Evolutionary conservation across 805 yeast species (phyloP).

Genomic region (Candida wancherniae): DNA sequence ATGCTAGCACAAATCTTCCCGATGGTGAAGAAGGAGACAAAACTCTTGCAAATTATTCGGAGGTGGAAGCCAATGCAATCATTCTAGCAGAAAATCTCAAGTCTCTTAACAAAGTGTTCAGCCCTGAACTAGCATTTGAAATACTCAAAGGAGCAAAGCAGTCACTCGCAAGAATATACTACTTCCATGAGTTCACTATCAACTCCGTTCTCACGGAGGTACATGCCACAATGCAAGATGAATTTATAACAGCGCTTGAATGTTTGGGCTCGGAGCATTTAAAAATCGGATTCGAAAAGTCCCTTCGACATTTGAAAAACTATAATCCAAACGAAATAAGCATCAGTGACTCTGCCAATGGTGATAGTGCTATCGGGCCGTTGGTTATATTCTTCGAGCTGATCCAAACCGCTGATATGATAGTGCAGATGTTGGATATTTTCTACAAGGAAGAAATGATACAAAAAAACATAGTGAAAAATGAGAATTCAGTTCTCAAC

Average conservation of each 20-base stretch:
- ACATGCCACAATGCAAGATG: conserved; percentile 44
- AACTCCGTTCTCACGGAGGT: conserved; percentile 29
- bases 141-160: conserved; percentile 65
- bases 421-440: conserved; percentile 86
- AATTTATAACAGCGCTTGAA: conserved; percentile 63
- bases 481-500: conserved; percentile 71
- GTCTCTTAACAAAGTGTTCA: conserved; percentile 69
- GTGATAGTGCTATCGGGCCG: conserved; percentile 61
- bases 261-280: conserved; percentile 70
- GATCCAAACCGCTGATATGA: conserved; percentile 87
- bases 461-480: conserved; percentile 53
- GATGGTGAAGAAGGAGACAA: neutral
- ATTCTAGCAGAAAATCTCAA: conserved; percentile 71
- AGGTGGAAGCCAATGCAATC: conserved; percentile 75
- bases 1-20: conserved; percentile 5
- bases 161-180: conserved; percentile 52
- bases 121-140: conserved; percentile 72
- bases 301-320: conserved; percentile 60
- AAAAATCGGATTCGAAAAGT: conserved; percentile 79
- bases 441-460: conserved; percentile 84
- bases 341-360: conserved; percentile 13
- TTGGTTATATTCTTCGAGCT: conserved; percentile 82
- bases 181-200: conserved; percentile 31
- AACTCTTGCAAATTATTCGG: conserved; percentile 39
- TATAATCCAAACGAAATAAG: conserved; percentile 56